These are phyloP conservation scores for Metschnikowia chrysomelidarum DNA, from an alignment of 805 yeast genomes.

Conservation along the genomic window DNA sequence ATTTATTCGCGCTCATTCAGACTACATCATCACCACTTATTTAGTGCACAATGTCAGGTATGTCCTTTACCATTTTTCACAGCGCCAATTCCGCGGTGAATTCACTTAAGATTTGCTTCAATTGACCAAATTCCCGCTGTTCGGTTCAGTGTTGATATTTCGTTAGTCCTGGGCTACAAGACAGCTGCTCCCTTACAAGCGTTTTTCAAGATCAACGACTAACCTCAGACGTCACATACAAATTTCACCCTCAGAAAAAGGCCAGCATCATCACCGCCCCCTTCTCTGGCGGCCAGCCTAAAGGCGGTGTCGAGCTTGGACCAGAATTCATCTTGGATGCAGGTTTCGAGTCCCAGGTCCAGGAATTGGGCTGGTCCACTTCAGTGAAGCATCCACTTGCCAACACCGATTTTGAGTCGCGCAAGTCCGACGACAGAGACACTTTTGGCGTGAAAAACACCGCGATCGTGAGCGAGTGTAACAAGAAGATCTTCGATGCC, in stretches of 20 bases:
- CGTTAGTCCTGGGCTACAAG: too few species aligned
- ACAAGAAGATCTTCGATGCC: constrained; percentile 59
- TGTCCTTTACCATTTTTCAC: constrained; percentile 1
- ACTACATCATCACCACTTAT: background rate
- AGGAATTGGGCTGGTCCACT: constrained; percentile 71
- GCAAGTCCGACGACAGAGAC: constrained; percentile 45
- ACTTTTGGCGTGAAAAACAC: constrained; percentile 67
- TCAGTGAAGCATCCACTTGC: constrained; percentile 52
- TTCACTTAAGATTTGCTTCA: too few species aligned
- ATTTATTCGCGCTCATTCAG: too few species aligned
- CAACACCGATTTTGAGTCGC: constrained; percentile 42
- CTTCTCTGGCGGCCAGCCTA: constrained; percentile 94
- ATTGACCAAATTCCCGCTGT: too few species aligned
- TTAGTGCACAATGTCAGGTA: constrained; percentile 9
- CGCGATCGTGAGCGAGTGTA: constrained; percentile 70
- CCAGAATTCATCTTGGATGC: constrained; percentile 76
- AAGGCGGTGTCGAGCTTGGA: constrained; percentile 90
- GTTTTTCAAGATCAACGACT: constrained; percentile 5
- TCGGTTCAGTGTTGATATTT: too few species aligned
- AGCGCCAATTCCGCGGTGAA: background rate
- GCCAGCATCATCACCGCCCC: constrained; percentile 85
- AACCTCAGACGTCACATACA: constrained; percentile 40
- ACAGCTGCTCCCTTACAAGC: too few species aligned
- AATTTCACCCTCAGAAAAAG: constrained; percentile 51
- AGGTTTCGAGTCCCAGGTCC: constrained; percentile 65